Conservation (phyloP, 768 basidiomycete species). For the Pleurotus salmoneostramineus region DNA sequence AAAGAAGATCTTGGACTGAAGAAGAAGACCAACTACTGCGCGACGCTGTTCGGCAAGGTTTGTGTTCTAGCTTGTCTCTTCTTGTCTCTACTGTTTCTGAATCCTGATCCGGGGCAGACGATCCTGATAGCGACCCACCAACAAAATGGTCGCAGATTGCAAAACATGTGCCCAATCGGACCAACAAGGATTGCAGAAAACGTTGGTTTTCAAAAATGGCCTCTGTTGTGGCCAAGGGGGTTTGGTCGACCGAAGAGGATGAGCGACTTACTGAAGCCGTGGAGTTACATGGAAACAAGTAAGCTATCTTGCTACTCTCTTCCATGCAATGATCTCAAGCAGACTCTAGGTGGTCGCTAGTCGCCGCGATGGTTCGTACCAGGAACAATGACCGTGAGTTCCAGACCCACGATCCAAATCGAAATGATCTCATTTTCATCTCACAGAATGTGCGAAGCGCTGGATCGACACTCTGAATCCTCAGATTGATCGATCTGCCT, state of each 20-base stretch:
- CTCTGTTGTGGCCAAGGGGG: constrained; percentile 57
- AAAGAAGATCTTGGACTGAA: constrained; percentile 48
- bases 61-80: constrained; percentile 10
- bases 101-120: constrained; percentile 32
- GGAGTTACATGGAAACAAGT: constrained; percentile 54
- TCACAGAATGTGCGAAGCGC: constrained; percentile 54
- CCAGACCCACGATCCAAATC: constrained; percentile 8
- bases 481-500: constrained; percentile 56
- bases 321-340: background rate
- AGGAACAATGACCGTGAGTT: constrained; percentile 56
- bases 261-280: constrained; percentile 56
- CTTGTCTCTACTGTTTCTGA: constrained; percentile 7
- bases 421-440: background rate
- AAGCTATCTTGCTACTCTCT: constrained; percentile 8
- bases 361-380: constrained; percentile 55
- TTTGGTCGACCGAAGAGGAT: constrained; percentile 60
- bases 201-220: constrained; percentile 65
- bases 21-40: constrained; percentile 51
- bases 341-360: constrained; percentile 45
- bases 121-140: constrained; percentile 50
- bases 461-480: constrained; percentile 63
- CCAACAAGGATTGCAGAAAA: constrained; percentile 63
- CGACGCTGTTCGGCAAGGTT: constrained; percentile 46
- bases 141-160: background rate
- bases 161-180: constrained; percentile 58